Evolutionary conservation across 2,329 filamentous ascomycete genomes (phyloP), one percentile per base, ranked within the genome.

Genomic region (Botryotinia globosa): DNA sequence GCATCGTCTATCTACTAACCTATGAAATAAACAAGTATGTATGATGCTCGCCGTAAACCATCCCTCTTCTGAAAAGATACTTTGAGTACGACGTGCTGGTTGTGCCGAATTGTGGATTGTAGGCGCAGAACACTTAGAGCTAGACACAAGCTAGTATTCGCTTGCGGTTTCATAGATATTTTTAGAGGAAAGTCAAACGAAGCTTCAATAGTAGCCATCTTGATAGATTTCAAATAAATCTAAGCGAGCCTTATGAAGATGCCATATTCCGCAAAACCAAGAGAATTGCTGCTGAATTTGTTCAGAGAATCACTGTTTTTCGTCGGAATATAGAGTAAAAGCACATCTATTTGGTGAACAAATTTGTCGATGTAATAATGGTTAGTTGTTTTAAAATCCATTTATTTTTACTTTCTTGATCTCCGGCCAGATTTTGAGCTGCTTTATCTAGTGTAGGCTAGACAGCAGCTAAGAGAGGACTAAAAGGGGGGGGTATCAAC

Each of bases 251-350:
- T n/a, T 10, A 39, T n/a, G 20, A 61, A 39, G 25, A 37, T 4
- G 14, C 18, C 32, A 59, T 6, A 34, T 22, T 34, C 16, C 16
- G 10, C 9, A 22, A 59, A 59, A 0, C 2, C 4, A 34, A 4
- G 2, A 16, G 20, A n/a, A 39, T 5, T 1, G 4, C 2, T 18
- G 9, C 3, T 37, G 34, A 39, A 25, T 7, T 5, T 2, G 4
- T 39, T 7, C 9, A 37, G 25, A 8, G 8, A 3, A 25, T 14
- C 22, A 4, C 5, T 12, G 6, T 1, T 59, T 2, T n/a, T 14
- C 0, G 20, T 7, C 3, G 0, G 1, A 3, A 37, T 25, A 37
- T 25, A 61, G 0, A 3, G 0, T 25, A 39, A 2, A 25, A 37
- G 22, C 5, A 16, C 5, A 1, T 39, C 20, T 37, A 1, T 37